Conservation (phyloP, 2,329 filamentous ascomycete genomes). For the Sporothrix protearum region DNA sequence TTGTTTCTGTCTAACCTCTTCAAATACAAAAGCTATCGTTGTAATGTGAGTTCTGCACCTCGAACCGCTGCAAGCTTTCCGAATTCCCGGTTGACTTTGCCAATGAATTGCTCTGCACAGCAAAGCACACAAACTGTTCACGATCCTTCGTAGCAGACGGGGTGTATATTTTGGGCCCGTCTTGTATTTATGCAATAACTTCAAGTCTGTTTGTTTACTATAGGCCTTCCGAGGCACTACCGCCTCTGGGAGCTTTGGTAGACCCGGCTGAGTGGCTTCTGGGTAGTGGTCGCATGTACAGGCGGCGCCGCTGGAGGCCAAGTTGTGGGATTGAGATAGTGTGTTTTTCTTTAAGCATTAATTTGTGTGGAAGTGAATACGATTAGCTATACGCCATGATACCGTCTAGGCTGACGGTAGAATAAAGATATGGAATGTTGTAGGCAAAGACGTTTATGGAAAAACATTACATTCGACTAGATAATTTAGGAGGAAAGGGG, state of each 20-base stretch:
- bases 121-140: not conserved
- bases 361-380: too few relatives aligned
- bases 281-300: not conserved
- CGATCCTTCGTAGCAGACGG: not conserved
- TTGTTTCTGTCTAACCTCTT: too few relatives aligned
- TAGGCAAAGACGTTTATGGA: too few relatives aligned
- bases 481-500: too few relatives aligned
- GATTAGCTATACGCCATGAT: too few relatives aligned
- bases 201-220: not conserved
- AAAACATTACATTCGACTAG: too few relatives aligned
- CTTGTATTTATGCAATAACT: not conserved
- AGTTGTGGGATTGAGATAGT: not conserved
- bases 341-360: too few relatives aligned
- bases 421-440: too few relatives aligned
- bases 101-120: not conserved
- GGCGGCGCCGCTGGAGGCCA: not conserved
- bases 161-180: not conserved
- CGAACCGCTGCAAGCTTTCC: not conserved
- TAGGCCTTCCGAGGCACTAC: not conserved
- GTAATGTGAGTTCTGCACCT: not conserved
- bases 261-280: not conserved
- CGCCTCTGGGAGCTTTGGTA: not conserved
- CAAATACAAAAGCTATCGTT: too few relatives aligned
- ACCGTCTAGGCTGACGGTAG: too few relatives aligned
- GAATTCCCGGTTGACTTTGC: not conserved